Conservation (phyloP, 805 yeast genomes). For the Lachancea fermentati region DNA sequence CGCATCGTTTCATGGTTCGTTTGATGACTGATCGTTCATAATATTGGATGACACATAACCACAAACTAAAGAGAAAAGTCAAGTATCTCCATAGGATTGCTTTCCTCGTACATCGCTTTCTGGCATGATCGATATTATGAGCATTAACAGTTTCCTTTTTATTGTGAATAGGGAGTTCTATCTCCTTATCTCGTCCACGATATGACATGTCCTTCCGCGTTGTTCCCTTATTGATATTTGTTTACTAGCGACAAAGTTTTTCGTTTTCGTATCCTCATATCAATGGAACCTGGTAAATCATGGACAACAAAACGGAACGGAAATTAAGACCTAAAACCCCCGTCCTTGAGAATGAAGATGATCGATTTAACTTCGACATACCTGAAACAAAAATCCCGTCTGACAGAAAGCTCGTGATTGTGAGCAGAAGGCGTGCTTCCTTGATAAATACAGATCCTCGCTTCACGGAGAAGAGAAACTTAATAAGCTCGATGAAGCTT, state of each 20-base stretch:
- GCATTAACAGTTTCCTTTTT: slow-evolving; percentile 5
- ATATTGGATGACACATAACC: slow-evolving; percentile 45
- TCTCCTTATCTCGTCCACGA: slow-evolving; percentile 8
- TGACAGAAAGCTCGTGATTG: slow-evolving; percentile 12
- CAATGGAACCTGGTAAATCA: slow-evolving; percentile 1
- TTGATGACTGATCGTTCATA: slow-evolving; percentile 49
- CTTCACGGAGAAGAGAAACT: slow-evolving; percentile 11
- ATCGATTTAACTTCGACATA: slow-evolving; percentile 35
- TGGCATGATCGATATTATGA: slow-evolving; percentile 5
- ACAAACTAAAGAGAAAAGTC: slow-evolving; percentile 28
- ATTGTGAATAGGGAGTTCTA: slow-evolving; percentile 6
- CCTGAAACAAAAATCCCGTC: slow-evolving; percentile 22
- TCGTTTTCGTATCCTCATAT: neutral
- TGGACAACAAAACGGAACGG: slow-evolving; percentile 6
- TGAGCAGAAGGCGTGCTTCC: slow-evolving; percentile 2
- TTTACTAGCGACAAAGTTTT: neutral
- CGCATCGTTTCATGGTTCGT: slow-evolving; percentile 41
- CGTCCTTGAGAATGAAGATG: slow-evolving; percentile 13
- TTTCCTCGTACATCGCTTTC: neutral
- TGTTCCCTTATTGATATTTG: neutral
- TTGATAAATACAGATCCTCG: neutral
- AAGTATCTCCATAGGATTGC: slow-evolving; percentile 24
- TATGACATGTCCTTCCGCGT: slow-evolving; percentile 2
- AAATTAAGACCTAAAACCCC: slow-evolving; percentile 11
- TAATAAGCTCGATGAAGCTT: slow-evolving; percentile 20